Conservation (phyloP, 2,329 filamentous ascomycete genomes). For the Penicillium sp. region DNA sequence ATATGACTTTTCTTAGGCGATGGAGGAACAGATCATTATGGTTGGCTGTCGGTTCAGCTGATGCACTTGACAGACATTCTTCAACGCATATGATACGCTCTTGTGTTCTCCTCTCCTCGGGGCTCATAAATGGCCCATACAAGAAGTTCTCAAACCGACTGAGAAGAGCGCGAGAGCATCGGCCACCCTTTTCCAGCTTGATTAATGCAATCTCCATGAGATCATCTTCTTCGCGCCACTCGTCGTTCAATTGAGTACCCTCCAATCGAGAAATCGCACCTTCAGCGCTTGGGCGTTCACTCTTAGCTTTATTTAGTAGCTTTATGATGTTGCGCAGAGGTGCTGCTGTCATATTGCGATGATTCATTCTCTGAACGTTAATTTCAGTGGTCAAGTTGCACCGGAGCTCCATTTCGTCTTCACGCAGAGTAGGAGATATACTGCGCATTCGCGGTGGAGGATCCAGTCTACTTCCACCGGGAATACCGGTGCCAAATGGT, state of each 20-base stretch:
- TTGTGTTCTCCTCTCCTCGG: background rate
- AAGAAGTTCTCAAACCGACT: slow-evolving; percentile 3
- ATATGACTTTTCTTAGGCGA: background rate
- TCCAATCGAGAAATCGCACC: background rate
- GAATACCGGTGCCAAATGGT: background rate
- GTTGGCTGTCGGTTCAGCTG: background rate
- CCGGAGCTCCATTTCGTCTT: background rate
- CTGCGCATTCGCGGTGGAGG: background rate
- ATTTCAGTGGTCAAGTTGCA: slow-evolving; percentile 4
- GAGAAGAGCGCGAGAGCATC: background rate
- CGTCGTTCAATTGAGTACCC: background rate
- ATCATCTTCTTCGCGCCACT: slow-evolving; percentile 1
- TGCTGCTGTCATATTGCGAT: background rate
- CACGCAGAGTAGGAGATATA: background rate
- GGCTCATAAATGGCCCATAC: slow-evolving; percentile 3
- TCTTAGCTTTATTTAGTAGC: background rate
- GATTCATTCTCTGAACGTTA: background rate
- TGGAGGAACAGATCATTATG: background rate
- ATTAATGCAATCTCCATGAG: background rate
- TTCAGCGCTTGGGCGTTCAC: background rate
- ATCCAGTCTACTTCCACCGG: background rate
- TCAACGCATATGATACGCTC: slow-evolving; percentile 1
- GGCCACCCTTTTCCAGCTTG: background rate
- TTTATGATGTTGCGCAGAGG: background rate
- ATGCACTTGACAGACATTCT: background rate